Evolutionary conservation across 108 stramenopile species (phyloP).

Genomic region (Conticribra guillardii): DNA sequence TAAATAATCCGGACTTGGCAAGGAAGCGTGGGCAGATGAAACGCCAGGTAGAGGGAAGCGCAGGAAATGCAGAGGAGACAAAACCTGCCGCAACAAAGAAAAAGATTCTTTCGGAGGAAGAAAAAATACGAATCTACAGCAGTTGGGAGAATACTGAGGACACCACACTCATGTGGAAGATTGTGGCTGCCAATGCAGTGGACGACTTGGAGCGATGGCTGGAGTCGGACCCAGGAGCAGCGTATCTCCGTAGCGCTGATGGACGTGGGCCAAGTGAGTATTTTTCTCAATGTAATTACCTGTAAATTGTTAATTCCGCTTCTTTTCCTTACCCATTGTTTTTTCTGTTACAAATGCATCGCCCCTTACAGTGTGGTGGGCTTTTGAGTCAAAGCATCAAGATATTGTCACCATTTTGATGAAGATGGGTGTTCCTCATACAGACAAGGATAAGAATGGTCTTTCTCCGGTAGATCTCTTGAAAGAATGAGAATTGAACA

Average conservation of each 20-base stretch:
- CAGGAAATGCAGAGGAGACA: conserved; percentile 7
- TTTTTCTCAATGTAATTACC: too few relatives aligned
- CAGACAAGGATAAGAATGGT: conserved; percentile 80
- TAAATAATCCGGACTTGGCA: conserved; percentile 74
- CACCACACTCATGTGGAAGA: conserved; percentile 87
- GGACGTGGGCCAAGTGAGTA: conserved; percentile 77
- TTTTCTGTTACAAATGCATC: neutral
- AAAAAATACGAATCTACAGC: conserved; percentile 71
- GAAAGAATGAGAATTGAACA: conserved; percentile 56
- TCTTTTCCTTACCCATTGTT: too few relatives aligned
- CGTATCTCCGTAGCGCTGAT: conserved; percentile 83
- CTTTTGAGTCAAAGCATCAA: conserved; percentile 80
- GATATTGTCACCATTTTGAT: conserved; percentile 84
- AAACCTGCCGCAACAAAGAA: conserved; percentile 14
- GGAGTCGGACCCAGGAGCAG: conserved; percentile 73
- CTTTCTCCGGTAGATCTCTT: conserved; percentile 78
- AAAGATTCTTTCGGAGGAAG: conserved; percentile 44
- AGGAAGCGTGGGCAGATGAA: conserved; percentile 54
- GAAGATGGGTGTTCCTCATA: conserved; percentile 79
- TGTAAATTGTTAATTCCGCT: too few relatives aligned
- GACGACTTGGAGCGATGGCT: conserved; percentile 73
- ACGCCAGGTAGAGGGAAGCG: too few relatives aligned
- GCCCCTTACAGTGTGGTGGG: conserved; percentile 67
- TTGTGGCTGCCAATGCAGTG: conserved; percentile 65
- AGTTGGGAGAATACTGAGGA: conserved; percentile 85